These are phyloP conservation scores for Mycena citricolor DNA, from an alignment of 1,284 basidiomycete species.

Conservation along the genomic window DNA sequence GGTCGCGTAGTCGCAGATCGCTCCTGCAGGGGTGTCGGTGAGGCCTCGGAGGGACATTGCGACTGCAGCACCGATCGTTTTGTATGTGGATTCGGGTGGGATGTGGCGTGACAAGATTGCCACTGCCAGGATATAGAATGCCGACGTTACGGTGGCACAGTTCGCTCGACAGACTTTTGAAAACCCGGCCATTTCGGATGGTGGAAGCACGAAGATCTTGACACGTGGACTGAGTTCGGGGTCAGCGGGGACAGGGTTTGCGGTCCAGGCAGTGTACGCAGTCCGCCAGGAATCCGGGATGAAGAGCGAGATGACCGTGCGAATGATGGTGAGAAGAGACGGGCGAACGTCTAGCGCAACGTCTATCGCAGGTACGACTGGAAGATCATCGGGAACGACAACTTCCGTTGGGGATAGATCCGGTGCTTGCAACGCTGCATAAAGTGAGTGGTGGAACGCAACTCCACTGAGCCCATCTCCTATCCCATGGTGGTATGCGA, in stretches of 20 bases:
- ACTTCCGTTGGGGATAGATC: slow-evolving; percentile 16
- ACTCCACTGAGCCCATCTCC: slow-evolving; percentile 42
- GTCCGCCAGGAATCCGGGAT: slow-evolving; percentile 31
- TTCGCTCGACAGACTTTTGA: slow-evolving; percentile 32
- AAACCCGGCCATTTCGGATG: slow-evolving; percentile 27
- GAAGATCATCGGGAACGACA: slow-evolving; percentile 22
- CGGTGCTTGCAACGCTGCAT: slow-evolving; percentile 28
- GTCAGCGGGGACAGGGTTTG: slow-evolving; percentile 25
- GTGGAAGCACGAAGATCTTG: slow-evolving; percentile 28
- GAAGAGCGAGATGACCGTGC: slow-evolving; percentile 27
- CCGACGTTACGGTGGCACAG: slow-evolving; percentile 37
- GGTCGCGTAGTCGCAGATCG: slow-evolving; percentile 38
- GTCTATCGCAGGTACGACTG: slow-evolving; percentile 33
- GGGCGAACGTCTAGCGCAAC: slow-evolving; percentile 31
- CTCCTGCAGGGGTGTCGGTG: slow-evolving; percentile 29
- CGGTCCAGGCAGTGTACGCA: slow-evolving; percentile 35
- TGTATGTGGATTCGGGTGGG: slow-evolving; percentile 19
- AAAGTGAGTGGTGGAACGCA: slow-evolving; percentile 39
- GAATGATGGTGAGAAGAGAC: slow-evolving; percentile 29
- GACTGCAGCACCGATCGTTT: slow-evolving; percentile 29
- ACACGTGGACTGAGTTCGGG: slow-evolving; percentile 25
- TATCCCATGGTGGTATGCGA: slow-evolving; percentile 40
- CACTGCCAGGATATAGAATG: slow-evolving; percentile 31
- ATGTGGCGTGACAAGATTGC: slow-evolving; percentile 32
- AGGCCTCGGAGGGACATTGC: slow-evolving; percentile 39